Conservation (phyloP, 768 basidiomycete genomes). For the Cyclocybe aegerita region DNA sequence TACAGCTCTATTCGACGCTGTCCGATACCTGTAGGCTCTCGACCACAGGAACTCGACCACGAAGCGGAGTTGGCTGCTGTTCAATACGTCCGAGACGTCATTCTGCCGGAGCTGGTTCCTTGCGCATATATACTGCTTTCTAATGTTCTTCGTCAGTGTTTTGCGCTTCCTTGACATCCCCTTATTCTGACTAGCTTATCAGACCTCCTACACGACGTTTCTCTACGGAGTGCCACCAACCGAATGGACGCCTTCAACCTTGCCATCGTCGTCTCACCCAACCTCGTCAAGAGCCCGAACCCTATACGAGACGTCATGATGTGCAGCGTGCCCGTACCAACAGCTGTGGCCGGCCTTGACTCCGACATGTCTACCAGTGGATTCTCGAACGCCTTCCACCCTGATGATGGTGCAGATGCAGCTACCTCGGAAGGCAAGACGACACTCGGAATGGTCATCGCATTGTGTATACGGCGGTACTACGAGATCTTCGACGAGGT, state of each 20-base stretch:
- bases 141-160: constrained; percentile 57
- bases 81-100: constrained; percentile 63
- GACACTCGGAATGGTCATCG: constrained; percentile 71
- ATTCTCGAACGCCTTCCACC: constrained; percentile 28
- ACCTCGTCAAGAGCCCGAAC: constrained; percentile 70
- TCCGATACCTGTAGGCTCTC: constrained; percentile 44
- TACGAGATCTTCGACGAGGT: constrained; percentile 86
- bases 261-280: constrained; percentile 76
- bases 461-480: constrained; percentile 78
- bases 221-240: constrained; percentile 62
- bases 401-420: constrained; percentile 22
- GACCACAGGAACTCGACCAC: constrained; percentile 26
- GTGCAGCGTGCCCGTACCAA: constrained; percentile 59
- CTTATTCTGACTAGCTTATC: constrained; percentile 5
- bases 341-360: constrained; percentile 17
- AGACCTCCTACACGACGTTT: constrained; percentile 84
- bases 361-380: too few relatives aligned
- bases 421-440: constrained; percentile 42
- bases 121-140: constrained; percentile 76
- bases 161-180: neutral
- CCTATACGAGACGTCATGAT: constrained; percentile 73
- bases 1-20: constrained; percentile 70
- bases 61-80: constrained; percentile 55
- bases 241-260: constrained; percentile 86
- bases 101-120: constrained; percentile 67